Conservation (phyloP, 176 grass and related monocot genomes). For the Rhynchospora breviuscula region DNA sequence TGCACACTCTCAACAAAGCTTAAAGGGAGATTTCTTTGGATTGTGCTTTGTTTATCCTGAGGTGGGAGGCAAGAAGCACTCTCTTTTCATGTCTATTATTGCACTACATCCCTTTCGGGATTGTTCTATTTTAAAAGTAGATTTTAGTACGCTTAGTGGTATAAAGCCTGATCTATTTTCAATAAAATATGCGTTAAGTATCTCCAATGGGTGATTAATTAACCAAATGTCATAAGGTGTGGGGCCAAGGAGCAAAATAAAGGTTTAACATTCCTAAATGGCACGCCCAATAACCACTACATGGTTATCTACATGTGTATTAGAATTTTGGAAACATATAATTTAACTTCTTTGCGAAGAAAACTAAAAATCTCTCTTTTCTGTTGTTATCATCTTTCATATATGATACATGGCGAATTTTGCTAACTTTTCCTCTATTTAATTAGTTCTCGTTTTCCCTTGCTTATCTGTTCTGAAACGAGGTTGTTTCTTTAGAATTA, state of each 20-base stretch:
- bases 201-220: constrained; percentile 26
- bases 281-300: constrained; percentile 8
- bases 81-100: constrained; percentile 34
- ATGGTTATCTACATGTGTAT: constrained; percentile 1
- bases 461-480: not conserved
- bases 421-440: not conserved
- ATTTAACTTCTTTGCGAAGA: not conserved
- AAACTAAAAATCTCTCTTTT: not conserved
- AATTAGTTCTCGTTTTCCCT: not conserved
- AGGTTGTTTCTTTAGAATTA: not conserved
- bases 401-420: not conserved
- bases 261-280: constrained; percentile 20
- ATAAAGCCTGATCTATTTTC: constrained; percentile 24
- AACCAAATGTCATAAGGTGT: constrained; percentile 14
- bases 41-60: constrained; percentile 24
- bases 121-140: constrained; percentile 23
- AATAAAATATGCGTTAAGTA: constrained; percentile 6
- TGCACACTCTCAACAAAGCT: constrained; percentile 36
- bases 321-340: not conserved
- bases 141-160: constrained; percentile 34
- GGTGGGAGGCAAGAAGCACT: constrained; percentile 28
- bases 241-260: not conserved
- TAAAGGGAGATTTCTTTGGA: not conserved
- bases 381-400: not conserved
- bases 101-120: constrained; percentile 20